These are phyloP conservation scores for Verbascum thapsus DNA, from an alignment of 257 asterid genomes.

Conservation along the genomic window DNA sequence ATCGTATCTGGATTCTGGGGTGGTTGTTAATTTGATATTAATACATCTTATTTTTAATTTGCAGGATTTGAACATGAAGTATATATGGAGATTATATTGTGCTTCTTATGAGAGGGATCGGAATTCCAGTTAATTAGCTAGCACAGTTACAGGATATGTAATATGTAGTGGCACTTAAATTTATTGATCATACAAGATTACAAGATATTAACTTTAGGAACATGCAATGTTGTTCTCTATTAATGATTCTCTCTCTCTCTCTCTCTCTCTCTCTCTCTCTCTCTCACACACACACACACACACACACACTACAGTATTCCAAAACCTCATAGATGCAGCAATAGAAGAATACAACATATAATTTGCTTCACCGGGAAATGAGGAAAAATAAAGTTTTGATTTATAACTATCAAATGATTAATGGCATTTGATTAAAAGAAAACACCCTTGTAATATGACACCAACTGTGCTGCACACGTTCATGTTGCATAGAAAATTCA, in stretches of 20 bases:
- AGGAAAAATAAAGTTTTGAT: too few species aligned
- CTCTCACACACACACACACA: neutral
- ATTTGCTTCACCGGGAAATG: too few species aligned
- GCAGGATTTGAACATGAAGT: slow-evolving; percentile 30
- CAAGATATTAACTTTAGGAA: neutral
- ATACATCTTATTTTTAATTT: neutral
- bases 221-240: too few species aligned
- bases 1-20: too few species aligned
- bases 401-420: too few species aligned
- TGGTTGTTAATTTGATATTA: neutral
- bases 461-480: too few species aligned
- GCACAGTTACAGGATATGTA: neutral
- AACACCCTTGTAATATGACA: too few species aligned
- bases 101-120: slow-evolving; percentile 1
- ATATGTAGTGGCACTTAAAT: neutral
- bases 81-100: neutral
- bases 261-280: slow-evolving; percentile 6
- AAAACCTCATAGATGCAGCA: too few species aligned
- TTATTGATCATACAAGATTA: neutral
- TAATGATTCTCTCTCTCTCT: slow-evolving; percentile 4
- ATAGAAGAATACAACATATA: too few species aligned
- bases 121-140: neutral
- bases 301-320: neutral
- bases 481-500: too few species aligned
- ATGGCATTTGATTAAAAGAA: too few species aligned